Evolutionary conservation across 176 grass and related monocot genomes (phyloP).

Genomic region (Oryza punctata): DNA sequence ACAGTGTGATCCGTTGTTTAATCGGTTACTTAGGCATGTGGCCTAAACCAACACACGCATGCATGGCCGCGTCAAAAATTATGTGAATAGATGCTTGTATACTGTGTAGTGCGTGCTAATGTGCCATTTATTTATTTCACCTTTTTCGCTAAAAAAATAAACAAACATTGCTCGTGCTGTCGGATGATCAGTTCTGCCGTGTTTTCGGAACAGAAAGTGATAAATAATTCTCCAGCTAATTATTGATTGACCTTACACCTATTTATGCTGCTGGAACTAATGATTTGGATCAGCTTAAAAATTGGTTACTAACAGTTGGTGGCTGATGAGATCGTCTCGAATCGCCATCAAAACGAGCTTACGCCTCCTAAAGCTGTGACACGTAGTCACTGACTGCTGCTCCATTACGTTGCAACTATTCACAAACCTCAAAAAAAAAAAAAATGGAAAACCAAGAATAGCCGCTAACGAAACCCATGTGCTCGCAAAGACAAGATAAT

Average conservation of each 20-base stretch:
- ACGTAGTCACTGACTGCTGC: background rate
- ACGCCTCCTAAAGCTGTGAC: background rate
- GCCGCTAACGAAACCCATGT: background rate
- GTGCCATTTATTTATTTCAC: background rate
- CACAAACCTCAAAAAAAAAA: background rate
- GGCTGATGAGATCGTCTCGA: background rate
- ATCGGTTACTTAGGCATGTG: slow-evolving; percentile 3
- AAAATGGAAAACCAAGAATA: background rate
- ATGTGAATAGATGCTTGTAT: background rate
- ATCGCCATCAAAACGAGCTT: background rate
- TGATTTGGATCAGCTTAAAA: background rate
- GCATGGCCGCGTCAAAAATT: slow-evolving; percentile 15
- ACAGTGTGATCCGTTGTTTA: background rate
- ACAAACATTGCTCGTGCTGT: background rate
- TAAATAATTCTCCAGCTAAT: background rate
- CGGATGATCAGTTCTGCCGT: background rate
- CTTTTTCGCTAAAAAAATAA: background rate
- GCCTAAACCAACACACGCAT: slow-evolving; percentile 14
- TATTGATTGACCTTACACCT: background rate
- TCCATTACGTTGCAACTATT: background rate
- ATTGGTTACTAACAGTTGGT: background rate
- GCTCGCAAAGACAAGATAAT: background rate
- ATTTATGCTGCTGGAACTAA: background rate
- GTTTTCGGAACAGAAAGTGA: background rate
- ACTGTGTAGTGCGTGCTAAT: background rate